A percentile compares a stretch with the other conserved stretches of the same genome.
phyloP scores from a whole-genome alignment of 495 filamentous ascomycete species.

The Lophium mytilinum region DNA sequence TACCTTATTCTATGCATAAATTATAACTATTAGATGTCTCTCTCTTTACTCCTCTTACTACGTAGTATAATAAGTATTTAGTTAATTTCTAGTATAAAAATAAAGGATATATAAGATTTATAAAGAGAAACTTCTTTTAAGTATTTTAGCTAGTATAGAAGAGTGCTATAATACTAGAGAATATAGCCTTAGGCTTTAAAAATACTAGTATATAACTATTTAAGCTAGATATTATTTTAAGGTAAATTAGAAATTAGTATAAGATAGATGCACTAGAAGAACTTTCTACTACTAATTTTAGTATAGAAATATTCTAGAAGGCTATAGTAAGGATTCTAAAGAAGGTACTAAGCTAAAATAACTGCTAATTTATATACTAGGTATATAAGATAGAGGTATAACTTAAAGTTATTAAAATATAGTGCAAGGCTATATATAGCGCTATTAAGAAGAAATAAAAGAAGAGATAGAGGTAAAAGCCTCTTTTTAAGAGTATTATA shows the following conservation, averaged over 20 bases:
- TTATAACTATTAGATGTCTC: conserved; percentile 18
- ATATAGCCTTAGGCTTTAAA: not conserved
- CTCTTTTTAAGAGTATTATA: not conserved
- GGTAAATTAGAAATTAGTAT: not conserved
- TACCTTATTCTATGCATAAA: conserved; percentile 11
- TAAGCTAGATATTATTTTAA: not conserved
- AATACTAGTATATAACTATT: not conserved
- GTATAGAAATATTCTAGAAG: not conserved
- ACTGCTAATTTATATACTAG: not conserved
- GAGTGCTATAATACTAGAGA: not conserved
- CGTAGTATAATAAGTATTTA: not conserved
- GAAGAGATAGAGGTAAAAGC: not conserved
- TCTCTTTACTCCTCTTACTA: conserved; percentile 2
- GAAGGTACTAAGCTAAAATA: not conserved
- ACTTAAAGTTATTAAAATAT: not conserved
- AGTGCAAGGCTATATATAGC: not conserved
- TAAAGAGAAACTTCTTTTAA: not conserved
- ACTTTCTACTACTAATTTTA: not conserved
- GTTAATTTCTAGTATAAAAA: not conserved
- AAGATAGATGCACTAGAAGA: not conserved
- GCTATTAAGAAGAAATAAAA: not conserved
- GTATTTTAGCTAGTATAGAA: not conserved
- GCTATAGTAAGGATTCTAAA: not conserved
- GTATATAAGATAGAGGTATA: not conserved
- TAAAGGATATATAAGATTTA: not conserved